Evolutionary conservation across 2,329 filamentous ascomycete genomes (phyloP).

Genomic region (Claviceps pusilla): DNA sequence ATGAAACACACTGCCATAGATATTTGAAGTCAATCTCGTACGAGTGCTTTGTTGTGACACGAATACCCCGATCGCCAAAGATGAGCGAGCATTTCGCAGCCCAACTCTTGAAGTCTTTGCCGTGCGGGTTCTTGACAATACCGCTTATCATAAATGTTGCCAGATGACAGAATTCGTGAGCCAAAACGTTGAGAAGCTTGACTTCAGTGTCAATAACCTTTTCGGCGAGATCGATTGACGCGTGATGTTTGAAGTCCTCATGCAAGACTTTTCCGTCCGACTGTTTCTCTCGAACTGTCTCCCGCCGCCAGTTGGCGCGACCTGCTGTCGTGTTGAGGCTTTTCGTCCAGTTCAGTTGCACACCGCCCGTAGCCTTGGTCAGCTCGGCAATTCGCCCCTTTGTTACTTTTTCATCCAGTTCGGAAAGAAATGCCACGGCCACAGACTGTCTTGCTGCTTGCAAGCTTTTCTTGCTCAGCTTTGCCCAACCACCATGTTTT

Average conservation of each 20-base stretch:
- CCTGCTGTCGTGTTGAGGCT: slow-evolving; percentile 70
- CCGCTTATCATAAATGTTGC: slow-evolving; percentile 79
- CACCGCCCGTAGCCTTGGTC: slow-evolving; percentile 49
- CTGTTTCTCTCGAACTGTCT: slow-evolving; percentile 28
- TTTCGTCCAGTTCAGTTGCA: slow-evolving; percentile 59
- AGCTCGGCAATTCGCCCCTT: slow-evolving; percentile 42
- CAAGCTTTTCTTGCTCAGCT: slow-evolving; percentile 40
- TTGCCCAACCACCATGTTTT: neutral
- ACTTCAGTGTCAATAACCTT: slow-evolving; percentile 71
- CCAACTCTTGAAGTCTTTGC: slow-evolving; percentile 70
- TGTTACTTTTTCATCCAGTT: slow-evolving; percentile 55
- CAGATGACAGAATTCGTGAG: slow-evolving; percentile 92
- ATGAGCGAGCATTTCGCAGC: slow-evolving; percentile 36
- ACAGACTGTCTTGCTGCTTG: slow-evolving; percentile 45
- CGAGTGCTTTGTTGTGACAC: slow-evolving; percentile 77
- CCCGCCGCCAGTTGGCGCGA: slow-evolving; percentile 55
- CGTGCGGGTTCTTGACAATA: slow-evolving; percentile 64
- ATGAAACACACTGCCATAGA: slow-evolving; percentile 62
- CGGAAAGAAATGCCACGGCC: slow-evolving; percentile 47
- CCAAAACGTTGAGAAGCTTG: slow-evolving; percentile 75
- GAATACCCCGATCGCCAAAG: slow-evolving; percentile 48
- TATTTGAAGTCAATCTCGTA: slow-evolving; percentile 92
- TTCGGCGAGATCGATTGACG: slow-evolving; percentile 72
- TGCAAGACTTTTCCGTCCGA: slow-evolving; percentile 12
- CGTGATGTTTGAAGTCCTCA: slow-evolving; percentile 39